Percentiles rank a stretch among this genome's conserved stretches.
These are phyloP conservation scores for Metarhizium guizhouense DNA, from an alignment of 2,329 filamentous ascomycete genomes.

Conservation along the genomic window DNA sequence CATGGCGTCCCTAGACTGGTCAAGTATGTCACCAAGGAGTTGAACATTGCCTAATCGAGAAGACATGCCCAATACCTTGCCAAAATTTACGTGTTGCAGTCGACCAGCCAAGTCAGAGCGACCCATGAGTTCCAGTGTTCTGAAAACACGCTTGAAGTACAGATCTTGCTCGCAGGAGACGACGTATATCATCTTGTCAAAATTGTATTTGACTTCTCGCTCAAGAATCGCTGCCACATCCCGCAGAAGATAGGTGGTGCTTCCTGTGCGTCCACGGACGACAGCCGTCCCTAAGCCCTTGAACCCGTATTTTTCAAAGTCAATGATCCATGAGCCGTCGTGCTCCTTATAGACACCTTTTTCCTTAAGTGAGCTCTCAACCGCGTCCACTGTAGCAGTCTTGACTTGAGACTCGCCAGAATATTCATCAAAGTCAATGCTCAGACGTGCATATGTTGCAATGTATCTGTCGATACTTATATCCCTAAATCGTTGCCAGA, in stretches of 20 bases:
- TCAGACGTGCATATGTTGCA: slow-evolving; percentile 49
- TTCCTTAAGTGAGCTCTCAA: slow-evolving; percentile 45
- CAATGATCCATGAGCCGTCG: slow-evolving; percentile 58
- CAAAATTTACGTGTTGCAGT: slow-evolving; percentile 32
- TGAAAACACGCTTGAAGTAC: background rate
- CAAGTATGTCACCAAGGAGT: slow-evolving; percentile 47
- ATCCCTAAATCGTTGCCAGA: slow-evolving; percentile 51
- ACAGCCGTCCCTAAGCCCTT: slow-evolving; percentile 61
- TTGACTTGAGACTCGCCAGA: slow-evolving; percentile 55
- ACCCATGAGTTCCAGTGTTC: background rate
- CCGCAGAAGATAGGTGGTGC: slow-evolving; percentile 44
- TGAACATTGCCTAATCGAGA: slow-evolving; percentile 39
- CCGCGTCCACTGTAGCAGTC: slow-evolving; percentile 43
- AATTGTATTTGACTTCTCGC: background rate
- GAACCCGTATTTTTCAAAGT: slow-evolving; percentile 56
- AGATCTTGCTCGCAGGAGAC: background rate
- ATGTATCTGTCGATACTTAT: slow-evolving; percentile 48
- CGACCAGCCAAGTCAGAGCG: background rate
- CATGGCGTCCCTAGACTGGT: slow-evolving; percentile 56
- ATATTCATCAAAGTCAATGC: slow-evolving; percentile 55
- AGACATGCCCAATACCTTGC: slow-evolving; percentile 35
- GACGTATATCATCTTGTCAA: background rate
- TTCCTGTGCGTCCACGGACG: slow-evolving; percentile 54
- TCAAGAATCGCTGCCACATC: background rate
- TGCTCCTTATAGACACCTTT: slow-evolving; percentile 51